Conservation (phyloP, 2,329 filamentous ascomycete genomes). For the Triangularia verruculosa region DNA sequence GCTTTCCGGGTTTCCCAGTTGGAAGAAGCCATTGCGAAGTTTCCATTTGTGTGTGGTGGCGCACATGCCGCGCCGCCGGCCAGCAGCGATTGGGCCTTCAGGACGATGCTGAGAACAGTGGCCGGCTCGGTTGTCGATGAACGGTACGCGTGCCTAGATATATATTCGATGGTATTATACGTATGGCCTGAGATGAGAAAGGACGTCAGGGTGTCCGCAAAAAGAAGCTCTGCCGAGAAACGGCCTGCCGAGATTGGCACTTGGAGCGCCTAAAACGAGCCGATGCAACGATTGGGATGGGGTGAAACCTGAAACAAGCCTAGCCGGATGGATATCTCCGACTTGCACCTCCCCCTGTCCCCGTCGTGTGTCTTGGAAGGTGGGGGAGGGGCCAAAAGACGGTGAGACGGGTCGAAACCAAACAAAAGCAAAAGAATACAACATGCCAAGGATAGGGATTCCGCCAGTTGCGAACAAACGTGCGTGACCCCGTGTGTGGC, state of each 20-base stretch:
- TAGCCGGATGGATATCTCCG: constrained; percentile 17
- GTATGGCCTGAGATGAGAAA: not conserved
- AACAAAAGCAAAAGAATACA: not conserved
- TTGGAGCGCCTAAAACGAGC: not conserved
- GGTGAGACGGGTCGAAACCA: not conserved
- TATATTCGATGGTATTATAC: not conserved
- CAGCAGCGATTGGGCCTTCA: too few species aligned
- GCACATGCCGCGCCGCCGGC: not conserved
- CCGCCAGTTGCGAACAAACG: not conserved
- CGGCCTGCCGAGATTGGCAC: constrained; percentile 1
- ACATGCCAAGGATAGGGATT: not conserved
- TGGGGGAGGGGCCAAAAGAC: constrained; percentile 2
- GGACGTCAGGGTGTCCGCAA: not conserved
- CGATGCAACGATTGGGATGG: not conserved
- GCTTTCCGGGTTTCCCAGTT: not conserved
- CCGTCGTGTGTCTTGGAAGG: not conserved
- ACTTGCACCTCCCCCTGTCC: constrained; percentile 3
- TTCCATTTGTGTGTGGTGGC: not conserved
- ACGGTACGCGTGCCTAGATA: not conserved
- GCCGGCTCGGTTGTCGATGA: not conserved
- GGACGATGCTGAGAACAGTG: too few species aligned
- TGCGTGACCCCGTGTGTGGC: too few species aligned
- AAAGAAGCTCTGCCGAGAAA: constrained; percentile 5
- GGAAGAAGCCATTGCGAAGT: not conserved
- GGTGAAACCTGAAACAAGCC: constrained; percentile 19